Percentiles rank a stretch among this genome's conserved stretches.
Evolutionary conservation across 345 rosid genomes (phyloP).

Genomic region (Hibiscus trionum): DNA sequence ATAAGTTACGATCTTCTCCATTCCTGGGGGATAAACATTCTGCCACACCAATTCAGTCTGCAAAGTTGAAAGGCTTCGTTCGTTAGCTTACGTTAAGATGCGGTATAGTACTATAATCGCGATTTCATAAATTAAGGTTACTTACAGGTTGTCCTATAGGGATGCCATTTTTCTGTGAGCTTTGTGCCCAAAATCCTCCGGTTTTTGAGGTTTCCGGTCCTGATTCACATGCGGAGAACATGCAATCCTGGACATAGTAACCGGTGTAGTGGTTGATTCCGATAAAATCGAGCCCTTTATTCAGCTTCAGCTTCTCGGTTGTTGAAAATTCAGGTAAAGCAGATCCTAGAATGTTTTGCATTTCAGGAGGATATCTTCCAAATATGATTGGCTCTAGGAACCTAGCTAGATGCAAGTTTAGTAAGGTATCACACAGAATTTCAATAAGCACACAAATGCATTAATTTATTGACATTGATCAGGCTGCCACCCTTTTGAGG

Average conservation of each 20-base stretch:
- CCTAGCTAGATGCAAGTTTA: conserved; percentile 34
- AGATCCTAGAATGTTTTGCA: conserved; percentile 40
- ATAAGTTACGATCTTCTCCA: not conserved
- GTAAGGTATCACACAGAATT: not conserved
- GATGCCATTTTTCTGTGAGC: conserved; percentile 34
- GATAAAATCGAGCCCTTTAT: conserved; percentile 43
- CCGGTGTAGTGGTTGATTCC: conserved; percentile 62
- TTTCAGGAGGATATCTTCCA: conserved; percentile 52
- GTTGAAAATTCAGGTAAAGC: conserved; percentile 41
- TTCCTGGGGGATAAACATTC: not conserved
- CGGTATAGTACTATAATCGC: not conserved
- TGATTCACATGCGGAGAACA: conserved; percentile 35
- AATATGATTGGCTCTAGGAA: conserved; percentile 53
- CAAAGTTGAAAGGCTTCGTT: not conserved
- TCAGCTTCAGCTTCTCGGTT: conserved; percentile 28
- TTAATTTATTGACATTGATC: not conserved
- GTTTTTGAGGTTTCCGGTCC: conserved; percentile 40
- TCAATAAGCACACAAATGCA: not conserved
- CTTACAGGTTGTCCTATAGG: conserved; percentile 46
- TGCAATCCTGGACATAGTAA: conserved; percentile 51
- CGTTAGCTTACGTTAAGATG: not conserved
- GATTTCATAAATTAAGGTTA: not conserved
- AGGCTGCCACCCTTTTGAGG: too few relatives aligned
- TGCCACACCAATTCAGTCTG: not conserved
- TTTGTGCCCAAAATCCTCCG: conserved; percentile 36